Evolutionary conservation across 2,329 filamentous ascomycete species (phyloP).

Genomic region (Sclerotinia sclerotiorum): DNA sequence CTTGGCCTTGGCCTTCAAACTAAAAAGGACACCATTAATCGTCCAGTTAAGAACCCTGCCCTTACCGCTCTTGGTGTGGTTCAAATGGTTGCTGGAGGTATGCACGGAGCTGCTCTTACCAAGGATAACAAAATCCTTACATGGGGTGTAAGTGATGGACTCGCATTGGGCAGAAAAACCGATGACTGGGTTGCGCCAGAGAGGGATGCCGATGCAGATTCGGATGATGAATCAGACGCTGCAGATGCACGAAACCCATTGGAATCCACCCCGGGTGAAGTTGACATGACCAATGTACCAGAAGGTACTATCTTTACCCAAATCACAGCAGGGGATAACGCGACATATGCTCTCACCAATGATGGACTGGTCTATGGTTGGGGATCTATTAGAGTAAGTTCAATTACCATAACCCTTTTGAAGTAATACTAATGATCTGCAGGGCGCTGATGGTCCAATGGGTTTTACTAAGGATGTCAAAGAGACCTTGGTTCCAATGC

Average conservation of each 20-base stretch:
- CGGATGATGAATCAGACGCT: conserved; percentile 50
- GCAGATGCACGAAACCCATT: conserved; percentile 63
- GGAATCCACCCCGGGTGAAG: conserved; percentile 48
- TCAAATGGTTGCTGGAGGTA: conserved; percentile 74
- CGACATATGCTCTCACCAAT: conserved; percentile 72
- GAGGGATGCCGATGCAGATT: conserved; percentile 49
- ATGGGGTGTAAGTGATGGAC: conserved; percentile 85
- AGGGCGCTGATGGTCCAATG: conserved; percentile 62
- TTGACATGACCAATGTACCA: conserved; percentile 56
- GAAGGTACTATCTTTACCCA: conserved; percentile 60
- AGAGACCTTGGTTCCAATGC: conserved; percentile 40
- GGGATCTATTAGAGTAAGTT: conserved; percentile 71
- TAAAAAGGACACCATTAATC: conserved; percentile 67
- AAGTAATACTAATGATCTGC: conserved; percentile 24
- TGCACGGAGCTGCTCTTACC: conserved; percentile 76
- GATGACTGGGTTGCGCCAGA: conserved; percentile 61
- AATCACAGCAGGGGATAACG: conserved; percentile 71
- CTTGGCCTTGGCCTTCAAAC: conserved; percentile 72
- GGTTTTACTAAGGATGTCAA: conserved; percentile 46
- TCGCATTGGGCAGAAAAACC: conserved; percentile 74
- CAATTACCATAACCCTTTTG: not conserved
- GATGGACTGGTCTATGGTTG: conserved; percentile 79
- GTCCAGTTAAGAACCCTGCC: conserved; percentile 66
- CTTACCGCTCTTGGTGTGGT: conserved; percentile 65
- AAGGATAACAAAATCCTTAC: conserved; percentile 77